Evolutionary conservation across 1,284 basidiomycete genomes (phyloP), one percentile per base, ranked within the genome.

Genomic region (Exobasidium rhododendri): DNA sequence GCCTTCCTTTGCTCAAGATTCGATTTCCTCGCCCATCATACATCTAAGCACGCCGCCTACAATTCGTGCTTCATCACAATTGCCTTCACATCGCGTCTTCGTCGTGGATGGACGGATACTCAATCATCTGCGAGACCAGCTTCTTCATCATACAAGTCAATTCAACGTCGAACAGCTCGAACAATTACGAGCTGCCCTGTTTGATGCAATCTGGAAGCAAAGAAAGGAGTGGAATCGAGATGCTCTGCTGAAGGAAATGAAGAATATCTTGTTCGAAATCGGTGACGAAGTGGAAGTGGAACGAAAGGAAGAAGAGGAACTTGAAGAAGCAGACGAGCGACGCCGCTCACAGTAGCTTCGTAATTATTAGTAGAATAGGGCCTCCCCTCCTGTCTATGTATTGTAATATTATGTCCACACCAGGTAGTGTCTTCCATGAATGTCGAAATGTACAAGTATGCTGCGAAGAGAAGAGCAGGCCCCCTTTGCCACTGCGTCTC

Each of bases 151-250:
- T 7, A 73, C 72, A 4, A 54, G 57, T 6, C 26, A 14, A 2
- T 74, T 77, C 56, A 73, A 63, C 32, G 65, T 97, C 50, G 94
- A 98, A 75, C 88, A 97, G 78, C 85, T 98, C 2, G 94, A 97
- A 76, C 92, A 97, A 77, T 83, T 97, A 4, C 86, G 96, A 2
- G 93, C 94, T 3, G 86, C 86, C 0, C 89, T 87, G 68, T 86
- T 93, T 49, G 87, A 88, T 56, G 83, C 83, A 32, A 84, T 97
- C 20, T 97, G 94, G 92, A 83, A 86, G 20, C 86, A 87, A 67
- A 83, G 93, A 17, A 81, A 82, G 20, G 87, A 89, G 20, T 98
- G 96, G 94, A 85, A 97, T 74, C 84, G 94, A 51, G 84, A 86
- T 63, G 75, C 71, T 3, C 82, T 94, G 55, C 75, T 94, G 1